Evolutionary conservation across 2,329 filamentous ascomycete species (phyloP).

Genomic region (Colletotrichum somersetense): DNA sequence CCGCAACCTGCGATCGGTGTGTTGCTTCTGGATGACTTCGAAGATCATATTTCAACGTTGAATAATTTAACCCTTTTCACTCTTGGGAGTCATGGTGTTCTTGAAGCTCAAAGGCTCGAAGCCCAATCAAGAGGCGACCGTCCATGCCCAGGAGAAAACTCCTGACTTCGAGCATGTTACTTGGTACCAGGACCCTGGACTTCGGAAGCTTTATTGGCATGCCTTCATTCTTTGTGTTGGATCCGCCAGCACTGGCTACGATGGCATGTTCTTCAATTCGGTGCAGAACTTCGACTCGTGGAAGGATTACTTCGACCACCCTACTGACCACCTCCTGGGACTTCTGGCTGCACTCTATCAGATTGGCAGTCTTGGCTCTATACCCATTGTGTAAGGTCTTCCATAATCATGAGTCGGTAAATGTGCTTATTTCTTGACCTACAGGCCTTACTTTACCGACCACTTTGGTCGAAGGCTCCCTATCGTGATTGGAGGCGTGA

Average conservation of each 20-base stretch:
- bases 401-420: too few relatives aligned
- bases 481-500: conserved; percentile 57
- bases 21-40: too few relatives aligned
- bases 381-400: conserved; percentile 44
- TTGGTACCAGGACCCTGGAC: conserved; percentile 66
- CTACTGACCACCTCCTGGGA: conserved; percentile 47
- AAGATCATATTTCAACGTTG: not conserved
- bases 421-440: not conserved
- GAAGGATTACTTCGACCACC: conserved; percentile 48
- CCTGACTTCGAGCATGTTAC: conserved; percentile 62
- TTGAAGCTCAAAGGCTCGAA: conserved; percentile 24
- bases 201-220: conserved; percentile 67
- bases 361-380: conserved; percentile 58
- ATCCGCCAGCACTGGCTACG: conserved; percentile 68
- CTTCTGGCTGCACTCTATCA: conserved; percentile 58
- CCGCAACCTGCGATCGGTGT: not conserved
- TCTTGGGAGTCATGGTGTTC: not conserved
- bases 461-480: conserved; percentile 56
- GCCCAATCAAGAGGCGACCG: conserved; percentile 2
- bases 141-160: conserved; percentile 57
- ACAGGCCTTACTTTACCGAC: conserved; percentile 53
- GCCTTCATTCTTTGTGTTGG: conserved; percentile 63
- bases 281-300: conserved; percentile 33
- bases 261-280: conserved; percentile 49
- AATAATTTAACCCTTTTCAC: too few relatives aligned